Evolutionary conservation across 495 filamentous ascomycete genomes (phyloP), one percentile per base, ranked within the genome.

Genomic region (Glarea lozoyensis): DNA sequence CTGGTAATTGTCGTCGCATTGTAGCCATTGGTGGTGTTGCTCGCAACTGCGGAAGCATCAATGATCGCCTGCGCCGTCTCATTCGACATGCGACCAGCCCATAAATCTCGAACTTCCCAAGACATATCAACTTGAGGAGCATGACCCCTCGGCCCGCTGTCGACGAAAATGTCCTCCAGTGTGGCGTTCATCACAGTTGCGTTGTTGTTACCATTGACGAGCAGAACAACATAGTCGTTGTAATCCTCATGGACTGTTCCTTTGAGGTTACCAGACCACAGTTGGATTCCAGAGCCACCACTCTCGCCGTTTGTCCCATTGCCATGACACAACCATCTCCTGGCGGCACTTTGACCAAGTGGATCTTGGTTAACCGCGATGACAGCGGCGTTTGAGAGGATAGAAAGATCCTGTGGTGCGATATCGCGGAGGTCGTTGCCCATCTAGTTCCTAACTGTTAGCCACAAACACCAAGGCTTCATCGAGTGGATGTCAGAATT

Each of bases 281-380:
- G 54, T 25, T 72, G 64, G 25, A 66, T 66, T 32, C 68, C 62
- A 12, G 54, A 38, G 25, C 57, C 61, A 29, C 25, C 25, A n/a
- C n/a, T 7, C n/a, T 29, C 7, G n/a, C n/a, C 25, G 7, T 29
- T 29, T n/a, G 25, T 12, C 10, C 11, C 4, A 21, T 37, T 16
- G 5, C 16, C 16, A 6, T 9, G 5, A 37, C 35, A 6, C 10
- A 62, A 54, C 67, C 67, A 72, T 22, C 59, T 39, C n/a, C 67
- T 55, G 1, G 58, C 47, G 2, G 64, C 67, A 31, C 53, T 48
- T 18, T 41, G 48, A 7, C 62, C 60, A 23, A 57, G 45, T 7
- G 65, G 59, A 43, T 85, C 81, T 53, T 84, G 81, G 51, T 75
- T 71, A 57, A 84, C 79, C 0, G 70, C 69, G 4, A 84, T 60